Evolutionary conservation across 164 flowering plant genomes (phyloP), one percentile per base, ranked within the genome.

Genomic region (Litsea cubeba): DNA sequence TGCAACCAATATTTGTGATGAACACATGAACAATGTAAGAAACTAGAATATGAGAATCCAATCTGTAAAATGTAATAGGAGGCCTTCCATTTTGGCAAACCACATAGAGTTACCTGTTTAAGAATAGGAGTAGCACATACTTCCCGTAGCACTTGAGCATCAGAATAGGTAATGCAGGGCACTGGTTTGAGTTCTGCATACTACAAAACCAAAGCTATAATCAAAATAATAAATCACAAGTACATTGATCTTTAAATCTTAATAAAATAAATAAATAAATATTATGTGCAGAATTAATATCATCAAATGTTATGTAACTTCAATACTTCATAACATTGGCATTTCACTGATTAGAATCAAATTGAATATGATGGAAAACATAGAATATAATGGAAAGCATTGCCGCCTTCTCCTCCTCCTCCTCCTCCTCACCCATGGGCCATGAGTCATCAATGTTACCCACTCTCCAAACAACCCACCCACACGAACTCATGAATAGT

Each of bases 171-270:
- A 87, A 91, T 71, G 83, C 99, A 95, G 72, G 97, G 94, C 50
- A 95, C 99, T 69, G 99, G 99, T 79, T 91, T 93, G 74, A 95
- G 97, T 79, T 93, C 99, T 71, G 98, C 98, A 83, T 95, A 95
- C 99, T 92, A 81, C 79, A 87, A 68, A 74, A 70, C 12, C 65
- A 24, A 49, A 54, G 17, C 46, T 66, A 75, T 18, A 62, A 1
- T 25, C 26, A 73, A 51, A 49, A 54, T 20, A 28, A 25, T 54
- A n/a, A 72, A 60, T 18, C 5, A 12, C 35, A 40, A 40, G 22
- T 35, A 0, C 26, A 76, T 57, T 69, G 65, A 50, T 28, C 62
- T 60, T 50, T 50, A 25, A 17, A 54, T 50, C 17, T 26, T 17
- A 51, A 69, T 30, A 30, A 46, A 6, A 40, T 40, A 3, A 50